Percentiles rank a stretch among this genome's conserved stretches.
Conservation (phyloP, 1,284 basidiomycete genomes). For the Cutaneotrichosporon sp. region DNA sequence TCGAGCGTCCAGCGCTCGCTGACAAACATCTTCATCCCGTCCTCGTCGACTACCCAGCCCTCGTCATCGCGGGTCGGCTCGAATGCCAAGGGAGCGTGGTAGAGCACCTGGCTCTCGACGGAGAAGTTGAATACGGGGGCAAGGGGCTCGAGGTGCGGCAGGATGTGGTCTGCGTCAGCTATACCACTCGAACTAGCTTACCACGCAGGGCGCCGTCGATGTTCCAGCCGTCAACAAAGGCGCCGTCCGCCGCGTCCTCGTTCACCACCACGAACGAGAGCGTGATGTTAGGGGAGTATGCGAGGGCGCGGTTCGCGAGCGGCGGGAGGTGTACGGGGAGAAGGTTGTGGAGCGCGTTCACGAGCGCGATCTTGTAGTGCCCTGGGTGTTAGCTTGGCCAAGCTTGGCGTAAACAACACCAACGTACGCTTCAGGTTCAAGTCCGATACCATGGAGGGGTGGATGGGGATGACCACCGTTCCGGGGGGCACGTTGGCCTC, state of each 20-base stretch:
- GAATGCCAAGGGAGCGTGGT: conserved; percentile 86
- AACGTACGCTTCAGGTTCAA: conserved; percentile 36
- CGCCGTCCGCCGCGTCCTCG: conserved; percentile 74
- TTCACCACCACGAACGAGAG: conserved; percentile 65
- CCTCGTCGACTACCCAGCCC: conserved; percentile 66
- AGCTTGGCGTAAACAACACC: conserved; percentile 4
- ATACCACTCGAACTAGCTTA: conserved; percentile 57
- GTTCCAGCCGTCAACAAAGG: conserved; percentile 69
- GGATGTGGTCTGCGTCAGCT: conserved; percentile 63
- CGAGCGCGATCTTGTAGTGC: conserved; percentile 41
- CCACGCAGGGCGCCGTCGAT: conserved; percentile 65
- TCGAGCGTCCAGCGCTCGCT: conserved; percentile 89
- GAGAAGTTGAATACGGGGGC: conserved; percentile 80
- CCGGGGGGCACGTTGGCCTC: conserved; percentile 21
- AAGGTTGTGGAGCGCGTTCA: conserved; percentile 63
- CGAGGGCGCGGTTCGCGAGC: conserved; percentile 51
- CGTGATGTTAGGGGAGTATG: conserved; percentile 72
- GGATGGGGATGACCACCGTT: conserved; percentile 42
- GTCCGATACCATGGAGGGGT: conserved; percentile 35
- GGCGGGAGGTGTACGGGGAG: conserved; percentile 56
- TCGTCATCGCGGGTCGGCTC: conserved; percentile 53
- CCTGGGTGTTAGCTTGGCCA: conserved; percentile 13
- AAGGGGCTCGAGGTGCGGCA: conserved; percentile 66
- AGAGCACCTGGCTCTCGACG: conserved; percentile 91
- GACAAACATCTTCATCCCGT: conserved; percentile 85